These are phyloP conservation scores for Xylaria sp. DNA, from an alignment of 495 filamentous ascomycete species.

Conservation along the genomic window DNA sequence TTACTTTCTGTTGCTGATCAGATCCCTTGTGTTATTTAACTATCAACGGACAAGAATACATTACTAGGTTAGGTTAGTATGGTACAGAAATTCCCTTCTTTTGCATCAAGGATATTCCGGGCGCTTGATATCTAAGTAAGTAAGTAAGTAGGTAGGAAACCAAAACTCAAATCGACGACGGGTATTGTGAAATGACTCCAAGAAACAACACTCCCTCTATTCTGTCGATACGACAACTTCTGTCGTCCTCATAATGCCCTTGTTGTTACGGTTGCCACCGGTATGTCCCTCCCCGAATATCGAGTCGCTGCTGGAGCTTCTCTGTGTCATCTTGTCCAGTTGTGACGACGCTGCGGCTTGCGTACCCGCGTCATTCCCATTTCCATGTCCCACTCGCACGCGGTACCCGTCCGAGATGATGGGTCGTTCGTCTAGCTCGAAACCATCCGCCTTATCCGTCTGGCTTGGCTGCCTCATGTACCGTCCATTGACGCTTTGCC, in stretches of 20 bases:
- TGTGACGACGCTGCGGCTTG: not conserved
- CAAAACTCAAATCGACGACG: not conserved
- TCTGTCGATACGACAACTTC: slow-evolving; percentile 17
- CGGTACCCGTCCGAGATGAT: slow-evolving; percentile 8
- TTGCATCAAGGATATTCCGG: too few relatives aligned
- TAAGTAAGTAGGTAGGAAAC: too few relatives aligned
- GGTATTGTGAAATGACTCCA: not conserved
- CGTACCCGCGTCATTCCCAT: not conserved
- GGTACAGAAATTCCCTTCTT: too few relatives aligned
- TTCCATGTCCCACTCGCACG: not conserved
- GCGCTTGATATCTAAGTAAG: too few relatives aligned
- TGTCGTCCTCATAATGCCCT: slow-evolving; percentile 21
- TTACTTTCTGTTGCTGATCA: too few relatives aligned
- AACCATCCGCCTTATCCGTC: slow-evolving; percentile 15
- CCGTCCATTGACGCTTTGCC: slow-evolving; percentile 14
- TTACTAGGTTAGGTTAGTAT: too few relatives aligned
- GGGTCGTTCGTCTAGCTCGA: slow-evolving; percentile 22
- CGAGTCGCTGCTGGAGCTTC: slow-evolving; percentile 19
- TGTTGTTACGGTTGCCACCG: not conserved
- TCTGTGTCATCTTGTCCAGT: not conserved
- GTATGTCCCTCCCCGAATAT: not conserved
- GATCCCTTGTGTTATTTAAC: too few relatives aligned
- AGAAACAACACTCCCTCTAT: not conserved
- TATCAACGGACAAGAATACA: too few relatives aligned
- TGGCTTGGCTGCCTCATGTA: slow-evolving; percentile 12